phyloP scores from a whole-genome alignment of 179 eudicot genomes.

The Carnegiea gigantea region DNA sequence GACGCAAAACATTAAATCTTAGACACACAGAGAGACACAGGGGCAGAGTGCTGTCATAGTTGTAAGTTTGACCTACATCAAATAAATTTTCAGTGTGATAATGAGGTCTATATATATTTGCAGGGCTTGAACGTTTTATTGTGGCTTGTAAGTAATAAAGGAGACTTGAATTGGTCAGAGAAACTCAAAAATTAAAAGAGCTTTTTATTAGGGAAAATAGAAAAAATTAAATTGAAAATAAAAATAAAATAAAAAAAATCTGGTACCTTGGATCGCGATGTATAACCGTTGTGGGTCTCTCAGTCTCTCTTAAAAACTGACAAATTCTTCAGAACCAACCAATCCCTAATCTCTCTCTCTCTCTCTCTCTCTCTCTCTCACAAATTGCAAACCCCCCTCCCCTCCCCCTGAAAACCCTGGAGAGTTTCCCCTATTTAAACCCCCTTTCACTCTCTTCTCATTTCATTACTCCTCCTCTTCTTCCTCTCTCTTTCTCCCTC shows the following conservation, averaged over 20 bases:
- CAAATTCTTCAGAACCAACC: conserved; percentile 1
- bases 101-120: too few relatives aligned
- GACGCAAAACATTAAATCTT: background rate
- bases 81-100: background rate
- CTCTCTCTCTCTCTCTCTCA: conserved; percentile 11
- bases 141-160: background rate
- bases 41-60: too few relatives aligned
- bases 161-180: background rate
- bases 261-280: conserved; percentile 13
- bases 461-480: background rate
- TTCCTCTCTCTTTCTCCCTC: background rate
- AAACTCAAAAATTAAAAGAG: background rate
- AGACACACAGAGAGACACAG: background rate
- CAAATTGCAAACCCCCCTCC: background rate
- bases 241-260: background rate
- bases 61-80: too few relatives aligned
- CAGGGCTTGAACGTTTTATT: background rate
- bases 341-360: conserved; percentile 4
- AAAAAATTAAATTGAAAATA: background rate
- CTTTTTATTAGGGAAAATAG: background rate
- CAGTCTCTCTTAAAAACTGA: conserved; percentile 5
- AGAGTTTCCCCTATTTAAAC: conserved; percentile 1
- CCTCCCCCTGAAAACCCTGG: background rate
- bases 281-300: conserved; percentile 13
- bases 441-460: background rate